Evolutionary conservation across 208 protist genomes (phyloP), one percentile per base, ranked within the genome.

Genomic region (Phytomonas sp.): DNA sequence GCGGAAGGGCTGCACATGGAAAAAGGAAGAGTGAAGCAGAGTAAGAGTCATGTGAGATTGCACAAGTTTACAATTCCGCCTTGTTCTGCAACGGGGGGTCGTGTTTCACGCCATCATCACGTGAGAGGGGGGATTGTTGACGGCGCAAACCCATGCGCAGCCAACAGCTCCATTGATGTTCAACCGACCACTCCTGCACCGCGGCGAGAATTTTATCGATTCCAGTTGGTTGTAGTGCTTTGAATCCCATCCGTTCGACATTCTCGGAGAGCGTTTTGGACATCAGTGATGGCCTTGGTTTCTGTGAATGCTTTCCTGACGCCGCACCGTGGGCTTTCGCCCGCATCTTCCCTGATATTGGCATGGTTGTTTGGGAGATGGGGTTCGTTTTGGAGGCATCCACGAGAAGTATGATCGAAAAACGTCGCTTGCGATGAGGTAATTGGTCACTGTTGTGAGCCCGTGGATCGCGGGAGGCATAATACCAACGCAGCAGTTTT

Each of bases 401-500:
- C 20, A 91, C 72, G 60, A 96, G 81, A 4, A 93, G 60, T 26
- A 88, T 66, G 17, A 93, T 70, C 0, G 81, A 71, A 30, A 92
- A 71, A 0, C 64, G 71, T 26, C 91, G 77, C 60, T 79, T 61
- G 30, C 79, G 62, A 64, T 96, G 91, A 15, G 83, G 83, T 46
- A 94, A 26, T 1, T 74, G 78, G 78, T 96, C 91, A 36, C 78
- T 64, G 79, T 67, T 82, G 74, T 96, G 91, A 29, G 88, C 88
- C 26, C 91, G 84, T 5, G 91, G 91, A 68, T 96, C 91, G 63
- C 84, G 84, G 15, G 78, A 80, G 59, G 72, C 75, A 75, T 93
- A 93, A 53, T 89, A 80, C 87, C 88, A 94, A 17, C 86, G 84
- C 69, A 96, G 75, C 30, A 94, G 72, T 8, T 73, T 75, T 33